Evolutionary conservation across 1,284 basidiomycete genomes (phyloP).

Genomic region (Chondrostereum purpureum): DNA sequence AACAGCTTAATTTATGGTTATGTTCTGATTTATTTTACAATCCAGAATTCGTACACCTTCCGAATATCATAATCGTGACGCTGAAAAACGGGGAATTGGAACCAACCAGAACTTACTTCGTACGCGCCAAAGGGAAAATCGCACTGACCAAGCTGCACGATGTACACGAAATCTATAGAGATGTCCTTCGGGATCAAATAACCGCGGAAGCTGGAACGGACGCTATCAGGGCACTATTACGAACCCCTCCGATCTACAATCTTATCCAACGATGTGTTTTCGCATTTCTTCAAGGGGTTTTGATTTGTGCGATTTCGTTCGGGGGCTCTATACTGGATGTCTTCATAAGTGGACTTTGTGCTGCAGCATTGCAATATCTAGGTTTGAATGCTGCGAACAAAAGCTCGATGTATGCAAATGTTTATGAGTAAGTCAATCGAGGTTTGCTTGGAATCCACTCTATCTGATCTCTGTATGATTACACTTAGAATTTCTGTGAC

Average conservation of each 20-base stretch:
- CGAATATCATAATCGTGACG: conserved; percentile 72
- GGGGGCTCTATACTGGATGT: conserved; percentile 80
- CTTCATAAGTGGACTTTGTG: conserved; percentile 70
- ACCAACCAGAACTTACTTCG: conserved; percentile 68
- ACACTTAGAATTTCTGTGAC: conserved; percentile 67
- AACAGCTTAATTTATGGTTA: neutral
- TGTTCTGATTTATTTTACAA: neutral
- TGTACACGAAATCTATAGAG: conserved; percentile 71
- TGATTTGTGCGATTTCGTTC: conserved; percentile 78
- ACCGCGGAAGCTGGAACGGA: conserved; percentile 58
- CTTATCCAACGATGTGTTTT: conserved; percentile 59
- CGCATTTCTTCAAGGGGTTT: conserved; percentile 67
- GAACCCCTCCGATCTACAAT: conserved; percentile 56
- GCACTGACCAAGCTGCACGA: conserved; percentile 67
- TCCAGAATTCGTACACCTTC: conserved; percentile 74
- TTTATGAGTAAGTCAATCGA: conserved; percentile 70
- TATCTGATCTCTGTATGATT: conserved; percentile 2
- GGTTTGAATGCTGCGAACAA: conserved; percentile 73
- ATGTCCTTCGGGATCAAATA: conserved; percentile 73
- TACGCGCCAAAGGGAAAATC: conserved; percentile 68
- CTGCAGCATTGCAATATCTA: conserved; percentile 66
- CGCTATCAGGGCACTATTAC: conserved; percentile 53
- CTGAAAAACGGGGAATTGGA: conserved; percentile 59
- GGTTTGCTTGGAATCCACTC: neutral
- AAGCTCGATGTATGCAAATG: conserved; percentile 80